phyloP scores from a whole-genome alignment of 306 rosid genomes.

The Vigna hirtella region DNA sequence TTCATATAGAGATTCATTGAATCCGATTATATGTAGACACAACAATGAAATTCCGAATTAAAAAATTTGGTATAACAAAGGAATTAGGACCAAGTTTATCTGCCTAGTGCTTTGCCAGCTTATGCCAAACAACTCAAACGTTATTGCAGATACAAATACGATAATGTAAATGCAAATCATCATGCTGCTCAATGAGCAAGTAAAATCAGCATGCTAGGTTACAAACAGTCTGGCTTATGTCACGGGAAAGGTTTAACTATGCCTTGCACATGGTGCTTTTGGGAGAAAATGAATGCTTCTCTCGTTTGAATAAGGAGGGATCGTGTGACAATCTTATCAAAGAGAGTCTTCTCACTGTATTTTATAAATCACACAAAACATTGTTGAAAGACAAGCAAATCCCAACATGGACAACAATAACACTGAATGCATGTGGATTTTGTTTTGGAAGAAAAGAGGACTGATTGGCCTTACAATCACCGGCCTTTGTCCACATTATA shows the following conservation, averaged over 20 bases:
- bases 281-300: slow-evolving; percentile 28
- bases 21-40: slow-evolving; percentile 3
- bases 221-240: slow-evolving; percentile 43
- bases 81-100: slow-evolving; percentile 22
- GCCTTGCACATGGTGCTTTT: slow-evolving; percentile 46
- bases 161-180: slow-evolving; percentile 42
- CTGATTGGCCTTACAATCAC: slow-evolving; percentile 39
- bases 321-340: slow-evolving; percentile 44
- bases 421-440: slow-evolving; percentile 44
- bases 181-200: slow-evolving; percentile 43
- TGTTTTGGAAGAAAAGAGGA: slow-evolving; percentile 33
- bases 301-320: background rate
- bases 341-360: slow-evolving; percentile 37
- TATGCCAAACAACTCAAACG: slow-evolving; percentile 47
- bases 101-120: slow-evolving; percentile 36
- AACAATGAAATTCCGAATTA: background rate
- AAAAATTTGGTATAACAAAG: slow-evolving; percentile 2
- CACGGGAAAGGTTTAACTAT: slow-evolving; percentile 42
- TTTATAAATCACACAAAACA: slow-evolving; percentile 40
- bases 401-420: slow-evolving; percentile 35
- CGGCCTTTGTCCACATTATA: slow-evolving; percentile 57
- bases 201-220: slow-evolving; percentile 43
- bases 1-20: background rate
- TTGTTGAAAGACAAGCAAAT: slow-evolving; percentile 46
- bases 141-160: slow-evolving; percentile 35